Percentiles rank a stretch among this genome's conserved stretches.
phyloP scores from a whole-genome alignment of 164 flowering plant species.

The Vitis cinerea region DNA sequence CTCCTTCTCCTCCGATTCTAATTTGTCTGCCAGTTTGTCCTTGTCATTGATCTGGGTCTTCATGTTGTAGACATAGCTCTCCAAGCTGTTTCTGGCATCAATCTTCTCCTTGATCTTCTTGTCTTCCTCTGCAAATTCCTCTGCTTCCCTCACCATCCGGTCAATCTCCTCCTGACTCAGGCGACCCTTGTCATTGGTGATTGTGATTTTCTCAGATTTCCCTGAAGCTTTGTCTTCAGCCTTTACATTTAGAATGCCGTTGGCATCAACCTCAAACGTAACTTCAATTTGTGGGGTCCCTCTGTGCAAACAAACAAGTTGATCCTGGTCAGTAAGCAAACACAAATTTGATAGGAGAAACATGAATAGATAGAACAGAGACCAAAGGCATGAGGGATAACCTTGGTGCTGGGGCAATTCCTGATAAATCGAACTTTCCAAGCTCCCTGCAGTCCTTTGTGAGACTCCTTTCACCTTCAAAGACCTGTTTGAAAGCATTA shows the following conservation, averaged over 20 bases:
- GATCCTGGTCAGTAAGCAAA: not conserved
- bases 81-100: slow-evolving; percentile 44
- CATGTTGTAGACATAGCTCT: slow-evolving; percentile 54
- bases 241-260: slow-evolving; percentile 48
- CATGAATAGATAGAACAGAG: too few species aligned
- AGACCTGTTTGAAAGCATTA: slow-evolving; percentile 23
- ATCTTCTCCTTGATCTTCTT: slow-evolving; percentile 56
- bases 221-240: slow-evolving; percentile 51
- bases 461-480: slow-evolving; percentile 48
- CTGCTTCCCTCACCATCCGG: slow-evolving; percentile 50
- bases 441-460: slow-evolving; percentile 41
- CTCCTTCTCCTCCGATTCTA: slow-evolving; percentile 49
- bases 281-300: slow-evolving; percentile 56
- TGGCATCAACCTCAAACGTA: slow-evolving; percentile 55
- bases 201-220: slow-evolving; percentile 50
- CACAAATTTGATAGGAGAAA: not conserved
- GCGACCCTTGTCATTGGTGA: slow-evolving; percentile 54
- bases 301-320: slow-evolving; percentile 23
- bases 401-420: slow-evolving; percentile 58
- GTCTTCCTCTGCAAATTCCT: slow-evolving; percentile 57
- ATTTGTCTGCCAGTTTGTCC: slow-evolving; percentile 51
- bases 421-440: slow-evolving; percentile 48
- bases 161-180: slow-evolving; percentile 52
- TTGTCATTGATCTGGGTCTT: slow-evolving; percentile 45
- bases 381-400: not conserved